Evolutionary conservation across 2,329 filamentous ascomycete species (phyloP), one percentile per base, ranked within the genome.

Genomic region (Hypocreales sp.): DNA sequence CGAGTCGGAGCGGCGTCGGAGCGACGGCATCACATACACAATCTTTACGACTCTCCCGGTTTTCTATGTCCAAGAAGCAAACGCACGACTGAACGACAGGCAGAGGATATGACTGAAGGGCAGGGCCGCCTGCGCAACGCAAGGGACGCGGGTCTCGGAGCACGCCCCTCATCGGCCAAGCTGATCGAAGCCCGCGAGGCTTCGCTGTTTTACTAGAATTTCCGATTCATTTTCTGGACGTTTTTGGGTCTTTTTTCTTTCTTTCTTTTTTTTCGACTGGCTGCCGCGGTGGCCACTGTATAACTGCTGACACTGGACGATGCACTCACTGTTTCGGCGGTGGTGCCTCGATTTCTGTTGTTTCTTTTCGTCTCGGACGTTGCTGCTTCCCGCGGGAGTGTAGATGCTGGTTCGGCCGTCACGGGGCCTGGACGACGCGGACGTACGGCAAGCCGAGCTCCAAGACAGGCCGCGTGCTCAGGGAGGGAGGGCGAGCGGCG

Each of bases 121-220:
- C n/a, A n/a, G n/a, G n/a, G n/a, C n/a, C n/a, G n/a, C n/a, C n/a
- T n/a, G n/a, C n/a, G n/a, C n/a, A n/a, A n/a, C n/a, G n/a, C n/a
- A n/a, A n/a, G n/a, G n/a, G n/a, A n/a, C n/a, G n/a, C n/a, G n/a
- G n/a, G n/a, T n/a, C n/a, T n/a, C n/a, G n/a, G n/a, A n/a, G n/a
- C n/a, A n/a, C n/a, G n/a, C n/a, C n/a, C n/a, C n/a, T n/a, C n/a
- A n/a, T n/a, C n/a, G n/a, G n/a, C n/a, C n/a, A n/a, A n/a, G n/a
- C n/a, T n/a, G n/a, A 20, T 30, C 20, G 15, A 25, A 25, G 25
- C 18, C 24, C 15, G 21, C 20, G 12, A 30, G 28, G 31, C 29
- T 31, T 35, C 21, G 20, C 27, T 39, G 35, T 40, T 21, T 39
- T 38, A 37, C 24, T 37, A 40, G 28, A 31, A 18, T 25, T 20